Base-by-base conservation (phyloP, 164 flowering plant species). In the Liriodendron chinense region DNA sequence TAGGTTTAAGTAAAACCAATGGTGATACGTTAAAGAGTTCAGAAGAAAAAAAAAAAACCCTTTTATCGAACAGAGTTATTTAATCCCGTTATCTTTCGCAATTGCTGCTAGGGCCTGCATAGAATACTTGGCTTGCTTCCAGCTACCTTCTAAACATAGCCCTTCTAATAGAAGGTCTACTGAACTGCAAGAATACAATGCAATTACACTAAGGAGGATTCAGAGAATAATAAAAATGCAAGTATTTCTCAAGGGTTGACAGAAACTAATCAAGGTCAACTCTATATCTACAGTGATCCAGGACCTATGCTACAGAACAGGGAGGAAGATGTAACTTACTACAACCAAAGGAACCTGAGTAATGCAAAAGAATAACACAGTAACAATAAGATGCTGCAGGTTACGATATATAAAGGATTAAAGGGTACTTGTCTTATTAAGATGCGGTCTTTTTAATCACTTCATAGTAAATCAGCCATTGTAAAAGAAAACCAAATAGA, bases 101-200 rank as follows among this genome's bases (percentile, higher is more conserved):
- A 96, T 91, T 74, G 97, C 92, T 65, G 97, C 98, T 67, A 96
- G 83, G 23, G 99, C 97, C 84, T 91, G 97, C 68, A 96, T 97
- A 84, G 99, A 96, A 85, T 91, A 96, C 82, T 96, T 96, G 65
- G 99, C 99, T 84, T 94, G 96, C 86, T 85, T 90, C 47, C 99
- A 83, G 80, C 85, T 94, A 74, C 99, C 99, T 83, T 96, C 98
- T 75, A 94, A 77, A 80, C 99, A 94, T 56, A 92, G 83, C 72
- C 90, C 87, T 84, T 96, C 99, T 80, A 96, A 82, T 49, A 89
- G 78, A 73, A 94, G 95, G 76, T 96, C 99, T 53, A 96, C 84
- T 23, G 98, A 91, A 74, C 99, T 96, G 93, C 83, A 89, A 96
- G 82, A 69, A 96, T n/a, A 81, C 61, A 79, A 78, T 5, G 99